phyloP scores from a whole-genome alignment of 176 grass and related monocot species.

The Hordeum vulgare region DNA sequence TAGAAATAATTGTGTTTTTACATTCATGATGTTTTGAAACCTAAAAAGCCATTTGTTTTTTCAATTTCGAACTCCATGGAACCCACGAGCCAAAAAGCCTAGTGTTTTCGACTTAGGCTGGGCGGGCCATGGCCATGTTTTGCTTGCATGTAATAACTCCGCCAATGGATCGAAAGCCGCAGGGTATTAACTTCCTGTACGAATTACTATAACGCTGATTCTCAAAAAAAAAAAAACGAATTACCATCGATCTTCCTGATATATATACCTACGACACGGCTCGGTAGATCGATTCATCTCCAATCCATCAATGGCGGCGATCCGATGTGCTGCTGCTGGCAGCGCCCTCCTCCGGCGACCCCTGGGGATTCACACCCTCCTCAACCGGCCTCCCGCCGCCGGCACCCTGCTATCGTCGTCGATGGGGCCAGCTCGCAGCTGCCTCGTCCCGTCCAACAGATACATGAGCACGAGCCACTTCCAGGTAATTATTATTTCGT shows the following conservation, averaged over 20 bases:
- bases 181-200: no score
- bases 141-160: no score
- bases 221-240: no score
- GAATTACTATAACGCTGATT: no score
- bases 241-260: background rate
- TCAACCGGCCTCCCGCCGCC: background rate
- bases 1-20: no score
- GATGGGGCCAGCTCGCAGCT: background rate
- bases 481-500: background rate
- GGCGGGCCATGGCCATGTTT: no score
- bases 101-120: no score
- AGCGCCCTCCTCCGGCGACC: background rate
- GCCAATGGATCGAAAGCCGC: no score
- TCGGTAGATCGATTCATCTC: background rate
- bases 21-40: no score
- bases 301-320: background rate
- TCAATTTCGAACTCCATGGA: no score
- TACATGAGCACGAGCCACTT: background rate
- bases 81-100: no score
- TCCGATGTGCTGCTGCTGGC: background rate
- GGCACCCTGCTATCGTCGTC: background rate
- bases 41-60: no score
- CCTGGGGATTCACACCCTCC: background rate
- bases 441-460: background rate
- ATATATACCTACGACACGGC: background rate